Base-by-base conservation (phyloP, 78 protist genomes). In the Dictyostelium brefeldianum region DNA sequence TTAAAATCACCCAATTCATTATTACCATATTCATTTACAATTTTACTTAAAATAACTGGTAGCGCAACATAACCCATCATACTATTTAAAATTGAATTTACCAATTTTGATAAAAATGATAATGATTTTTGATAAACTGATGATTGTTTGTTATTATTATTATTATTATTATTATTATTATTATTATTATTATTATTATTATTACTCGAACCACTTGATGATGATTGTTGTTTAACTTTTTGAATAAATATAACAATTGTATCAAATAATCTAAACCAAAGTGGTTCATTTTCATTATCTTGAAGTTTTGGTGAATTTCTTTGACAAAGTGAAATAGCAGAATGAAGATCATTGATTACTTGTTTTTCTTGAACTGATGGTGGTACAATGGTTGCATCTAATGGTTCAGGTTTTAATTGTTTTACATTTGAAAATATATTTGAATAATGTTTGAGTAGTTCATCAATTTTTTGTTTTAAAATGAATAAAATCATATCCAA, bases 11-110 rank as follows among this genome's bases (percentile, higher is more conserved):
- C 93, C 69, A 77, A 87, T 20, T 87, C 93, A 77, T 77, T 80
- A 18, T 31, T 69, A 47, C 93, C 93, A 77, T 87, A 80, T 11
- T 87, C 93, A 62, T 80, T 81, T 29, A 90, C 95, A 47, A 90
- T 90, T 57, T 73, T 90, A 11, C 77, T 47, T 0, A 90, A 56
- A 48, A 90, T 90, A 0, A 71, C 53, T 1, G 89, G 95, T 18
- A 90, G 54, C 15, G 89, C 95, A 31, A 90, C 95, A 47, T 78
- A 90, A 17, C 95, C 95, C 95, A 90, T 80, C 95, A 90, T 90
- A 50, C 51, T 80, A 59, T 81, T 80, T 5, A 90, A 29, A 48
- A 90, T 90, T 14, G 41, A 27, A 47, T 90, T 81, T 5, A 78
- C 67, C 54, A 90, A 57, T 53, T 74, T 81, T 1, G 80, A 79